A percentile compares a stretch with the other conserved stretches of the same genome.
Evolutionary conservation across 768 basidiomycete genomes (phyloP).

Genomic region (Chalciporus chontae): DNA sequence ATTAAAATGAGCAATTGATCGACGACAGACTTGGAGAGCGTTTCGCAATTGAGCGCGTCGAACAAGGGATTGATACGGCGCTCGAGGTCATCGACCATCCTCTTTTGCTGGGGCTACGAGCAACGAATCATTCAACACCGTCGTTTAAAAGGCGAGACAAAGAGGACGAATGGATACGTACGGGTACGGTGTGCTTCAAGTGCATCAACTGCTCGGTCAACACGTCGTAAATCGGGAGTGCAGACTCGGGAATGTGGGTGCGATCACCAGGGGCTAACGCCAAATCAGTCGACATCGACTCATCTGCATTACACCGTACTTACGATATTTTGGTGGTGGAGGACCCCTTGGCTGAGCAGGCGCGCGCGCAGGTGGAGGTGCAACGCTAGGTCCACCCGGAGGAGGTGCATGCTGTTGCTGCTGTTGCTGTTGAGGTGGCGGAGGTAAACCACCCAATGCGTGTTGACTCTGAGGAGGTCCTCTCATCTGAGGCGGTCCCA

Average conservation of each 20-base stretch:
- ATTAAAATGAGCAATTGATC: constrained; percentile 70
- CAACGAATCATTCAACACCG: background rate
- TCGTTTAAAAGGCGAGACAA: background rate
- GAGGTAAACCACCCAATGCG: constrained; percentile 19
- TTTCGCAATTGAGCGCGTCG: constrained; percentile 90
- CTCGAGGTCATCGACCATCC: constrained; percentile 83
- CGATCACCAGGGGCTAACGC: constrained; percentile 80
- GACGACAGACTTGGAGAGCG: constrained; percentile 64
- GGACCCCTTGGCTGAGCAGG: constrained; percentile 36
- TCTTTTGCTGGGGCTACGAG: constrained; percentile 74
- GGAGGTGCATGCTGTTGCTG: constrained; percentile 29
- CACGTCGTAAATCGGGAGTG: constrained; percentile 61
- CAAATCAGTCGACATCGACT: background rate
- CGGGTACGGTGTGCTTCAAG: constrained; percentile 73
- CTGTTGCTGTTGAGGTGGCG: constrained; percentile 2
- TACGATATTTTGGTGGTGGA: constrained; percentile 57
- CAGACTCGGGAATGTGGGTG: constrained; percentile 79
- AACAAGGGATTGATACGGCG: constrained; percentile 82
- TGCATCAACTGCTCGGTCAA: constrained; percentile 60
- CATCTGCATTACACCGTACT: constrained; percentile 23
- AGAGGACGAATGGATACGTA: constrained; percentile 36
- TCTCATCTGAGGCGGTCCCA: constrained; percentile 29
- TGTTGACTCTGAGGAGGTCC: constrained; percentile 30
- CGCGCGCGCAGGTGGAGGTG: constrained; percentile 27
- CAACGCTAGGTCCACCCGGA: constrained; percentile 23